Evolutionary conservation across 2,329 filamentous ascomycete species (phyloP).

Genomic region (Alternaria triticina): DNA sequence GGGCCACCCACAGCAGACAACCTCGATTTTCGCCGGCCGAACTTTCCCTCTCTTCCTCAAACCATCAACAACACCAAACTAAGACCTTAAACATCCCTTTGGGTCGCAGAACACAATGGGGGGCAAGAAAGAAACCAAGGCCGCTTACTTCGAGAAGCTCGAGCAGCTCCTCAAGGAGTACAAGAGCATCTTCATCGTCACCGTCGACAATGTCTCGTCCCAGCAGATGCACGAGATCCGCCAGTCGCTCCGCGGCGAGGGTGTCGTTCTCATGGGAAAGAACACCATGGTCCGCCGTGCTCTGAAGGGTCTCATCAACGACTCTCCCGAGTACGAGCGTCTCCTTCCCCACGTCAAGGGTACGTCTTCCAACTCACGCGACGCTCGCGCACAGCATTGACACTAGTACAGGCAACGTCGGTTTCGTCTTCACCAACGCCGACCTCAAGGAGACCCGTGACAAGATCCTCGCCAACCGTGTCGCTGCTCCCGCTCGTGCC

Average conservation of each 20-base stretch:
- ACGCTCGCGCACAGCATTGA: slow-evolving; percentile 19
- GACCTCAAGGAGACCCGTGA: slow-evolving; percentile 92
- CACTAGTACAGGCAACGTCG: slow-evolving; percentile 74
- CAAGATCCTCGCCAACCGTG: slow-evolving; percentile 95
- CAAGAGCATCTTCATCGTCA: slow-evolving; percentile 97
- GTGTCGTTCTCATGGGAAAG: slow-evolving; percentile 96
- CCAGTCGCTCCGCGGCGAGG: slow-evolving; percentile 84
- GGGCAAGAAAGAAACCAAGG: slow-evolving; percentile 95
- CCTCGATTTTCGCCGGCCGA: slow-evolving; percentile 31
- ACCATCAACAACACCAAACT: slow-evolving; percentile 47
- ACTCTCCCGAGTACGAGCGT: slow-evolving; percentile 97
- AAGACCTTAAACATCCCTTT: slow-evolving; percentile 98
- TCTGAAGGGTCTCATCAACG: slow-evolving; percentile 88
- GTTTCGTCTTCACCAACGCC: slow-evolving; percentile 97
- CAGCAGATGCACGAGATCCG: slow-evolving; percentile 99
- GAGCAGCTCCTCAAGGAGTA: slow-evolving; percentile 96
- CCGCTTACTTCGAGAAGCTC: slow-evolving; percentile 99
- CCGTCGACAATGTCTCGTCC: slow-evolving; percentile 94
- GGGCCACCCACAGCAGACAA: slow-evolving; percentile 29
- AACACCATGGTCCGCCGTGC: slow-evolving; percentile 99
- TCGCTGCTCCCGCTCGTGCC: slow-evolving; percentile 96
- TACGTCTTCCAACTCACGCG: slow-evolving; percentile 36
- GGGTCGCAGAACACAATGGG: slow-evolving; percentile 97
- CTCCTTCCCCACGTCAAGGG: slow-evolving; percentile 93
- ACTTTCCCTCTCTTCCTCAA: slow-evolving; percentile 13